Evolutionary conservation across 2,329 filamentous ascomycete species (phyloP), one percentile per base, ranked within the genome.

Genomic region (Ophiostoma pallidulum): DNA sequence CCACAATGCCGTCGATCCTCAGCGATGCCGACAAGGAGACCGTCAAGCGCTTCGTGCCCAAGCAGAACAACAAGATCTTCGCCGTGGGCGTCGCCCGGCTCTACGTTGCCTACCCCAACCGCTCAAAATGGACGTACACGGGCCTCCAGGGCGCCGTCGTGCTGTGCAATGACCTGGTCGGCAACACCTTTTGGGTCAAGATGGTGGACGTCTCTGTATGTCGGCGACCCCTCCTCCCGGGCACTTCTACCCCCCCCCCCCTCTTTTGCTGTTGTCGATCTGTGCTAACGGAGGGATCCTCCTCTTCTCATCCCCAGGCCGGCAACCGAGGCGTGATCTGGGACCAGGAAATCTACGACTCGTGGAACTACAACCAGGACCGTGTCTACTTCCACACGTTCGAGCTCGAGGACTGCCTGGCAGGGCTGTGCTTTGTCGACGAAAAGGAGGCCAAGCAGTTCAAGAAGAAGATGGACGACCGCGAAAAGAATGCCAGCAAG

Each of bases 361-460:
- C 81, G 43, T 97, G 94, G 74, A 74, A 75, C 54, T 98, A 97
- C 72, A 95, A 96, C 67, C 91, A 96, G 62, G 92, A 98, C 64
- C 83, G 92, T 52, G 91, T 87, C 51, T 98, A 96, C 69, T 98
- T 98, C 68, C 90, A 97, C 67, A 89, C 87, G 6, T 98, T 98
- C 63, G 92, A 98, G 69, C 77, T 95, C 48, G 90, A 97, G 66
- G 82, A 94, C 54, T 97, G 89, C 60, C 70, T 94, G 51, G 92
- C 89, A 6, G 92, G 83, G 1, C 70, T 98, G 51, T 95, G 88
- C 20, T 98, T 98, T 60, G 82, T 84, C 52, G 92, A 97, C 64
- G 92, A 97, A 71, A 97, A 96, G 67, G 92, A 98, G 69, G 92
- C 92, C 29, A 94, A 87, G 68, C 86, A 87, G 50, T 97, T 98